phyloP scores from a whole-genome alignment of 2,329 filamentous ascomycete genomes.

The Ampelomyces quisqualis region DNA sequence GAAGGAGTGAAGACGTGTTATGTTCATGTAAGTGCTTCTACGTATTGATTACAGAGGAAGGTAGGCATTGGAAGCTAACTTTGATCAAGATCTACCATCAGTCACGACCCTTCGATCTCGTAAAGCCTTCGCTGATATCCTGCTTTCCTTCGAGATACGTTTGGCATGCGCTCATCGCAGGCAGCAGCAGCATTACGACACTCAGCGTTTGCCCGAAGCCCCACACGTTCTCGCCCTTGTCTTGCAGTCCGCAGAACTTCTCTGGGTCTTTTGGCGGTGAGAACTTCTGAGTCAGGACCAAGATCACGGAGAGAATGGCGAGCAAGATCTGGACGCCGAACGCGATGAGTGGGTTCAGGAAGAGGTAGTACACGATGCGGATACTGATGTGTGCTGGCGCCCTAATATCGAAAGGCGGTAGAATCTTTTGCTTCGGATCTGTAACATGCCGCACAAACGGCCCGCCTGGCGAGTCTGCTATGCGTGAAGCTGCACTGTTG shows the following conservation, averaged over 20 bases:
- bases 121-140: conserved; percentile 18
- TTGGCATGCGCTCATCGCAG: conserved; percentile 28
- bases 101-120: background rate
- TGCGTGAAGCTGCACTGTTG: conserved; percentile 2
- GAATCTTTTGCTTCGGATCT: conserved; percentile 5
- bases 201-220: conserved; percentile 37
- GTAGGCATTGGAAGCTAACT: background rate
- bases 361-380: conserved; percentile 21
- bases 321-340: conserved; percentile 32
- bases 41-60: too few species aligned
- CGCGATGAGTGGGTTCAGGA: conserved; percentile 30
- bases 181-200: conserved; percentile 32
- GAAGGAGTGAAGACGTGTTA: background rate
- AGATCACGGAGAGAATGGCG: conserved; percentile 21
- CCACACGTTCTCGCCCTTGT: conserved; percentile 30
- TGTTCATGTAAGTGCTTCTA: too few species aligned
- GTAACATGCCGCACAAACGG: conserved; percentile 10
- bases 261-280: conserved; percentile 18
- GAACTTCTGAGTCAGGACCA: conserved; percentile 35
- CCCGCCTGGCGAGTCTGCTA: conserved; percentile 4
- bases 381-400: conserved; percentile 17
- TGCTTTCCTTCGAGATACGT: conserved; percentile 33
- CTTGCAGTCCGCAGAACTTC: conserved; percentile 27
- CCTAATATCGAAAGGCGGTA: background rate
- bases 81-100: background rate